phyloP scores from a whole-genome alignment of 352 stramenopile genomes.

The Globisporangium canariense region DNA sequence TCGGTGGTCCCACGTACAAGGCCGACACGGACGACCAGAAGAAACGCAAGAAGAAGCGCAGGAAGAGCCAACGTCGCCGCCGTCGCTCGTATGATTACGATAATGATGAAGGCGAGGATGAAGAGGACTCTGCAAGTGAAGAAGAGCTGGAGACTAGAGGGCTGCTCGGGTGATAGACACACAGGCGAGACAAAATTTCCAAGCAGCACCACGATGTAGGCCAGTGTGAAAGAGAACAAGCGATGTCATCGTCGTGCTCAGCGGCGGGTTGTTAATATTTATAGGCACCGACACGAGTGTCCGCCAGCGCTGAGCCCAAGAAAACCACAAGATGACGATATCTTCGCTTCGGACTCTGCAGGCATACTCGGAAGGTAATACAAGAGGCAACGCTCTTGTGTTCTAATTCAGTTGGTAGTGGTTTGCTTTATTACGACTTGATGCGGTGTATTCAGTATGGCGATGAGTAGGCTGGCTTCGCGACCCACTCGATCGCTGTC shows the following conservation, averaged over 20 bases:
- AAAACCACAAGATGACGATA: neutral
- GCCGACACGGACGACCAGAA: constrained; percentile 25
- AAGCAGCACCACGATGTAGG: neutral
- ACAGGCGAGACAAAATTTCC: neutral
- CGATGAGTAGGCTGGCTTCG: neutral
- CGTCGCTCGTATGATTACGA: constrained; percentile 38
- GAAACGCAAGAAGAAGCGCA: constrained; percentile 24
- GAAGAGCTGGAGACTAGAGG: constrained; percentile 41
- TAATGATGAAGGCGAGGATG: constrained; percentile 26
- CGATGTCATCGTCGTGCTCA: neutral
- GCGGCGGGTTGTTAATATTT: constrained; percentile 17
- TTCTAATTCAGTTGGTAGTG: neutral
- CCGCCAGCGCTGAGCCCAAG: neutral
- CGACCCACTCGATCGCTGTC: constrained; percentile 22
- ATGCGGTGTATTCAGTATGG: neutral
- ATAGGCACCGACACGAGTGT: constrained; percentile 1
- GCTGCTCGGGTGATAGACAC: constrained; percentile 37
- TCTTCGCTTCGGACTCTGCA: neutral
- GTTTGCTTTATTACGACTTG: neutral
- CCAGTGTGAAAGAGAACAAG: neutral
- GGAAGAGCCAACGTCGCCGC: constrained; percentile 14
- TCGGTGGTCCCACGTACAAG: constrained; percentile 73
- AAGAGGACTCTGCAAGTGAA: constrained; percentile 19
- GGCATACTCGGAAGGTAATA: neutral
- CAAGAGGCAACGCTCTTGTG: neutral